Evolutionary conservation across 2,329 filamentous ascomycete genomes (phyloP).

Genomic region (Aspergillus neoniger): DNA sequence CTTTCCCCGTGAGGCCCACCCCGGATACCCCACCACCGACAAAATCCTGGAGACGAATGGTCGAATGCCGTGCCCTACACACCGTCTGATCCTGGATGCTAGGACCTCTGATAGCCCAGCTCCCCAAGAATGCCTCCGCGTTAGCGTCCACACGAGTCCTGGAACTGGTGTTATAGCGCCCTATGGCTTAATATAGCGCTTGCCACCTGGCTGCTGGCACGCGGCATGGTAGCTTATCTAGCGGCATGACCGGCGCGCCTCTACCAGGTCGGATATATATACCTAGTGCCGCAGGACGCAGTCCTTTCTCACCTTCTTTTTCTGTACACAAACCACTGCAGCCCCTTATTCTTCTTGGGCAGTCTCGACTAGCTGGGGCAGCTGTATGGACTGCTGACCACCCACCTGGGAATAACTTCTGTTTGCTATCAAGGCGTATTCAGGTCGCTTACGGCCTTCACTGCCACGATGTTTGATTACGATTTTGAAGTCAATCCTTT

Average conservation of each 20-base stretch:
- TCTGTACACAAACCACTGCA: neutral
- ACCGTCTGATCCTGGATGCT: conserved; percentile 22
- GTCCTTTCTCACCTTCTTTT: neutral
- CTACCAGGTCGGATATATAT: conserved; percentile 3
- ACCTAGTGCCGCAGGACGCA: conserved; percentile 4
- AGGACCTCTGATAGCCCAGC: conserved; percentile 20
- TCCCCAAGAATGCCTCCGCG: conserved; percentile 13
- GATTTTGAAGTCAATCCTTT: conserved; percentile 13
- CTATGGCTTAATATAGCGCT: conserved; percentile 16
- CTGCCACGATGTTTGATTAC: conserved; percentile 21
- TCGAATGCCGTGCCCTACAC: conserved; percentile 13
- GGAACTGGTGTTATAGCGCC: conserved; percentile 6
- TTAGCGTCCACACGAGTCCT: conserved; percentile 5
- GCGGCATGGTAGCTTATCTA: conserved; percentile 9
- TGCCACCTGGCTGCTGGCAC: conserved; percentile 18
- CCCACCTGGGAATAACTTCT: neutral
- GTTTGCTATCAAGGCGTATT: neutral
- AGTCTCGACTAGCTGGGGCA: neutral
- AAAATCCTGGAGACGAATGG: conserved; percentile 20
- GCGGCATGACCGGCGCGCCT: neutral
- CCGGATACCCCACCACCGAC: conserved; percentile 26
- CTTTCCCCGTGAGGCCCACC: conserved; percentile 14
- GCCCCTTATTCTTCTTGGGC: neutral
- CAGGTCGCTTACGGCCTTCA: neutral
- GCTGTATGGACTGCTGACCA: neutral